Percentiles rank a stretch among this genome's conserved stretches.
phyloP scores from a whole-genome alignment of 331 rosid species.

The Stylosanthes scabra region DNA sequence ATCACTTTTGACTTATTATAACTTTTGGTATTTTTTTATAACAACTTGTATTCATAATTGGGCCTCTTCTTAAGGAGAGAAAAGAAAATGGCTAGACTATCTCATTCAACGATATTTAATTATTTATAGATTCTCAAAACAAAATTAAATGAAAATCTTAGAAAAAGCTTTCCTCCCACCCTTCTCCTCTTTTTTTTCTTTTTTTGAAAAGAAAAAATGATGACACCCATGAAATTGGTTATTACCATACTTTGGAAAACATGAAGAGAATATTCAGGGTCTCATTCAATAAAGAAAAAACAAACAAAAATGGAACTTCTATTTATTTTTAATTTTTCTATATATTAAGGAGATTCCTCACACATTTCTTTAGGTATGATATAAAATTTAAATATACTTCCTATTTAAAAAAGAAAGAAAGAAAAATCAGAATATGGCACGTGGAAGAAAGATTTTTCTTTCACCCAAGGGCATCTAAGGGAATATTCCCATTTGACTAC shows the following conservation, averaged over 20 bases:
- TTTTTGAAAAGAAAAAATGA: too few species aligned
- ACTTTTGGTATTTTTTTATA: too few species aligned
- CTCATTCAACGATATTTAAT: too few species aligned
- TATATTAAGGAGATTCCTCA: neutral
- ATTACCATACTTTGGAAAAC: neutral
- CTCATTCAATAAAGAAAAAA: conserved; percentile 7
- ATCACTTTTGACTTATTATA: conserved; percentile 4
- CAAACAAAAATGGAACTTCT: neutral
- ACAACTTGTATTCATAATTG: too few species aligned
- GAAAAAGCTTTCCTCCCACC: too few species aligned
- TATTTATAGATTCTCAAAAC: too few species aligned
- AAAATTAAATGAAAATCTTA: too few species aligned
- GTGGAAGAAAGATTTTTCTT: neutral
- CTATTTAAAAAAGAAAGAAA: neutral
- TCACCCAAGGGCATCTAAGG: neutral
- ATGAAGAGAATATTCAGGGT: neutral
- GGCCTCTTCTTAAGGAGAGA: too few species aligned
- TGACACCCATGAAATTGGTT: neutral
- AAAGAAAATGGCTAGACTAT: too few species aligned
- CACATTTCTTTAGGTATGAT: neutral
- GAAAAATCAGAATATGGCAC: neutral
- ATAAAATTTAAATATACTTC: neutral
- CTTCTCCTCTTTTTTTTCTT: too few species aligned
- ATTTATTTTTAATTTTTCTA: too few species aligned
- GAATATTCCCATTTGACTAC: neutral